phyloP scores from a whole-genome alignment of 371 early-diverging fungal genomes.

The Dipsacomyces acuminosporus region DNA sequence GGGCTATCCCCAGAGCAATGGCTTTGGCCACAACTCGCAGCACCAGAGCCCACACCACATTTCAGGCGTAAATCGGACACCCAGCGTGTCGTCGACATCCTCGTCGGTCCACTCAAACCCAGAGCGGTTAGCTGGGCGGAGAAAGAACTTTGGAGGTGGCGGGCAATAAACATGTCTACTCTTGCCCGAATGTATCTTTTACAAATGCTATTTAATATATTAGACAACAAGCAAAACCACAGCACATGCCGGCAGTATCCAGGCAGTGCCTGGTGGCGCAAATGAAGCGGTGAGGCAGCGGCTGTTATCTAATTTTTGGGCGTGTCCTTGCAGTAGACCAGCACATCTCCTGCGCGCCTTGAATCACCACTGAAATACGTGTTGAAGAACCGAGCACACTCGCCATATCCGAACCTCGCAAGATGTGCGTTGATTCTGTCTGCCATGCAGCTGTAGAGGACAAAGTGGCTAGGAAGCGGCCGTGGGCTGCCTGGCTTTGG shows the following conservation, averaged over 20 bases:
- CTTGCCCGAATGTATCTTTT: background rate
- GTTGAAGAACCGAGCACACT: constrained; percentile 84
- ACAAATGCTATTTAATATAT: background rate
- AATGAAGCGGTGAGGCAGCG: background rate
- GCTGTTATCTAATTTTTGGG: background rate
- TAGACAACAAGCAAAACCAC: background rate
- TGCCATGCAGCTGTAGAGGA: constrained; percentile 62
- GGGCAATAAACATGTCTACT: background rate
- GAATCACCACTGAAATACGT: constrained; percentile 79
- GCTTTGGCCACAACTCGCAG: no score
- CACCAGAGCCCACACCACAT: no score
- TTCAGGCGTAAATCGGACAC: constrained; percentile 5
- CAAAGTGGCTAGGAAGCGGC: constrained; percentile 57
- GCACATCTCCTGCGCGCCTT: constrained; percentile 73
- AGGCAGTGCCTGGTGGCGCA: background rate
- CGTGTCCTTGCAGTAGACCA: constrained; percentile 55
- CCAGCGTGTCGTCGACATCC: constrained; percentile 29
- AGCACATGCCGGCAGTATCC: background rate
- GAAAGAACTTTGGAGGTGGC: constrained; percentile 7
- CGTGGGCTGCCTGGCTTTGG: constrained; percentile 21
- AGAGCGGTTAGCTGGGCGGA: constrained; percentile 28
- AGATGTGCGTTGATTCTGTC: constrained; percentile 43
- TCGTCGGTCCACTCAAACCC: constrained; percentile 14
- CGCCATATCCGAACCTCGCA: constrained; percentile 48
- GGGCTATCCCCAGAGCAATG: no score